Evolutionary conservation across 2,329 filamentous ascomycete species (phyloP), one percentile per base, ranked within the genome.

Genomic region (Nothopassalora personata): DNA sequence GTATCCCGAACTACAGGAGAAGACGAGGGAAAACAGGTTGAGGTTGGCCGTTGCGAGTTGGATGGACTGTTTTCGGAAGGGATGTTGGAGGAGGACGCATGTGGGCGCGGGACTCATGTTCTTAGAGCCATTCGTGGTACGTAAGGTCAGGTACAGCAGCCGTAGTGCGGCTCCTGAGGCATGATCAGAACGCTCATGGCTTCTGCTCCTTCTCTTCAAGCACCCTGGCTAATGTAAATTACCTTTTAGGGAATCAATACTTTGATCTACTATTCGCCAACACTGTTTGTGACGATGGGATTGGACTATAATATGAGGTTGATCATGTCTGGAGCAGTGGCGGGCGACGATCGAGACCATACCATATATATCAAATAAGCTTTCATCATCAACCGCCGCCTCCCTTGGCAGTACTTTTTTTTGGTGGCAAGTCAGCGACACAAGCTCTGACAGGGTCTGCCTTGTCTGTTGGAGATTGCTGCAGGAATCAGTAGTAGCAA

Each of bases 91-190:
- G 47, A 73, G 80, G 23, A 81, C 79, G 0, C 76, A 79, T 50
- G 74, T 84, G 18, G 83, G 81, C 23, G 70, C 79, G 6, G 75
- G 77, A 0, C 66, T 85, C 13, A 80, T 81, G 75, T 84, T 85
- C 66, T 85, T 84, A n/a, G n/a, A n/a, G n/a, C n/a, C n/a, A n/a
- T n/a, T n/a, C n/a, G n/a, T n/a, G n/a, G n/a, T n/a, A n/a, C n/a
- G n/a, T n/a, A n/a, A n/a, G n/a, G n/a, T n/a, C n/a, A n/a, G n/a
- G n/a, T 23, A 23, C 23, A 23, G 23, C 23, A 23, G 23, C 23
- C 23, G 23, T 23, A 3, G 3, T 23, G 23, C 23, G 23, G 3
- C 23, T 2, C 3, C 23, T 23, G 23, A 23, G 23, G 3, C 3
- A 23, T 3, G 3, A 1, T 1, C 23, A 23, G 23, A 23, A 23